Percentiles rank a stretch among this genome's conserved stretches.
phyloP scores from a whole-genome alignment of 1,139 yeast species.

The Suhomyces maxii region DNA sequence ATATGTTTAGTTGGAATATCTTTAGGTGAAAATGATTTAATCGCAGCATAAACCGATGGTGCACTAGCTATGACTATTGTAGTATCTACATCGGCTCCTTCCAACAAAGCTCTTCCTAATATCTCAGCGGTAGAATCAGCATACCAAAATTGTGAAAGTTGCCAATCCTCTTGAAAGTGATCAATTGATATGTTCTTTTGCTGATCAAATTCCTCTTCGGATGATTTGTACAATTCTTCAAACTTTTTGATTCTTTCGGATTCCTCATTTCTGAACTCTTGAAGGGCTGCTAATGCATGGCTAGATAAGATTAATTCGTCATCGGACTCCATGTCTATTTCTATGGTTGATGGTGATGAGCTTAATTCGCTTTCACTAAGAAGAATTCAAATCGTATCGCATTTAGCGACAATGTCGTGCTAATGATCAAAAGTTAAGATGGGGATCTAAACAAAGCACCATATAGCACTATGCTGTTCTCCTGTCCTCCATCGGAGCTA shows the following conservation, averaged over 20 bases:
- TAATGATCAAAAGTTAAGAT: background rate
- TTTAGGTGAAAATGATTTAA: slow-evolving; percentile 51
- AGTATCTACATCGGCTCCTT: slow-evolving; percentile 72
- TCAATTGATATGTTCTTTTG: slow-evolving; percentile 45
- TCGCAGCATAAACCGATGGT: slow-evolving; percentile 89
- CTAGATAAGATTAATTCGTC: slow-evolving; percentile 57
- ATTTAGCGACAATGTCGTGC: slow-evolving; percentile 9
- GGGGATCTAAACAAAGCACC: background rate
- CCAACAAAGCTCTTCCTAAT: slow-evolving; percentile 67
- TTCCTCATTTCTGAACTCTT: slow-evolving; percentile 71
- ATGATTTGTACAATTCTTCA: slow-evolving; percentile 52
- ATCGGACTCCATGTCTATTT: slow-evolving; percentile 33
- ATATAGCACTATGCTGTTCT: slow-evolving; percentile 19
- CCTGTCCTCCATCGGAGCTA: slow-evolving; percentile 24
- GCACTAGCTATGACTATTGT: slow-evolving; percentile 80
- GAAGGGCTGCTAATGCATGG: slow-evolving; percentile 73
- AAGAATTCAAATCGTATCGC: background rate
- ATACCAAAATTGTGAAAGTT: slow-evolving; percentile 89
- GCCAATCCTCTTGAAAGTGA: slow-evolving; percentile 88
- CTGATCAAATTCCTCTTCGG: slow-evolving; percentile 53
- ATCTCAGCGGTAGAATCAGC: slow-evolving; percentile 66
- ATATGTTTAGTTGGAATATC: slow-evolving; percentile 66
- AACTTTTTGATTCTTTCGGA: slow-evolving; percentile 59
- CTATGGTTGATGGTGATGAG: background rate
- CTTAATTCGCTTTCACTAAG: background rate